These are phyloP conservation scores for Trichoderma asperellum DNA, from an alignment of 2,329 filamentous ascomycete genomes.

Conservation along the genomic window DNA sequence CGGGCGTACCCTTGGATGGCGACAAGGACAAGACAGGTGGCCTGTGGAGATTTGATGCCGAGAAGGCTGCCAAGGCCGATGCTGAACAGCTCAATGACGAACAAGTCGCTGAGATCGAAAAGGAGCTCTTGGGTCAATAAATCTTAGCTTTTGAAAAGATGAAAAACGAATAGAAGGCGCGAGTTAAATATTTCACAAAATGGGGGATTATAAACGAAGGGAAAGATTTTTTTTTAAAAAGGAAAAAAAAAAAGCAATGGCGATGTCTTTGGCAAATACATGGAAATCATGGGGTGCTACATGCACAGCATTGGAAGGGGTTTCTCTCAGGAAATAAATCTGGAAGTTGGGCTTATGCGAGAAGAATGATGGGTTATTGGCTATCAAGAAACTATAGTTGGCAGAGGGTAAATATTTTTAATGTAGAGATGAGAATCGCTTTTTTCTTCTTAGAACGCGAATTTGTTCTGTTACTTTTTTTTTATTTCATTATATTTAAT, in stretches of 20 bases:
- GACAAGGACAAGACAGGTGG: constrained; percentile 65
- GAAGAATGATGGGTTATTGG: constrained; percentile 2
- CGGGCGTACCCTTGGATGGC: constrained; percentile 54
- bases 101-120: constrained; percentile 50
- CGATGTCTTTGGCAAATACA: constrained; percentile 5
- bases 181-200: background rate
- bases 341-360: background rate
- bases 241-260: background rate
- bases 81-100: constrained; percentile 45
- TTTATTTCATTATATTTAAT: background rate
- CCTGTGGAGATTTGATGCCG: constrained; percentile 61
- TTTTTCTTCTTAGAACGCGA: constrained; percentile 17
- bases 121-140: constrained; percentile 49
- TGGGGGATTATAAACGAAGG: background rate
- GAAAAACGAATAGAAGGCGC: constrained; percentile 5
- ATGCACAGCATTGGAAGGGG: background rate
- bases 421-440: constrained; percentile 17
- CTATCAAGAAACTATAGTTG: background rate
- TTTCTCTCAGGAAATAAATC: background rate
- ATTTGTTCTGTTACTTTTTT: background rate
- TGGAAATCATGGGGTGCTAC: constrained; percentile 3
- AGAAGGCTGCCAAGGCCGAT: constrained; percentile 47
- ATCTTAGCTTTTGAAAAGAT: background rate
- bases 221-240: background rate
- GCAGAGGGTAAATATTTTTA: constrained; percentile 1